phyloP scores from a whole-genome alignment of 345 rosid species.

The Bruguiera sexangula region DNA sequence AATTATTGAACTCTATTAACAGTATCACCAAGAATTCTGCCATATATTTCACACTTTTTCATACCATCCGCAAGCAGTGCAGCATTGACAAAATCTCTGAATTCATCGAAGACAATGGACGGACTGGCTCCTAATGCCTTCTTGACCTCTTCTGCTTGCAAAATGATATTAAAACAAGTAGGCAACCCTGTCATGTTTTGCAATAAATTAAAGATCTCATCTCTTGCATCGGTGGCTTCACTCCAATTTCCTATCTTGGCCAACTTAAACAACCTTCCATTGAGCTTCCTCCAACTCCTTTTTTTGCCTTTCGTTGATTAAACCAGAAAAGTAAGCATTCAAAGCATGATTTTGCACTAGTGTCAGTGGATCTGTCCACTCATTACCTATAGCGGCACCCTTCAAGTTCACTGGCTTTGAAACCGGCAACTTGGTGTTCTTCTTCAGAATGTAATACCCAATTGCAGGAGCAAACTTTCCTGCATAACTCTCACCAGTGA shows the following conservation, averaged over 20 bases:
- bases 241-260: conserved; percentile 48
- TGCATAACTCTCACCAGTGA: conserved; percentile 75
- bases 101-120: not conserved
- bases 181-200: conserved; percentile 64
- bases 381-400: conserved; percentile 74
- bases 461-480: conserved; percentile 72
- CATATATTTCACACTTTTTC: conserved; percentile 13
- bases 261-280: conserved; percentile 34
- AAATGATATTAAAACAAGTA: conserved; percentile 27
- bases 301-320: conserved; percentile 62
- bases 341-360: conserved; percentile 53
- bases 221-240: conserved; percentile 52
- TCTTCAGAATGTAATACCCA: conserved; percentile 57
- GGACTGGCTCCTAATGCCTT: not conserved
- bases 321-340: conserved; percentile 52
- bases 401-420: conserved; percentile 39
- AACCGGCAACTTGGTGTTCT: conserved; percentile 29
- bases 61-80: conserved; percentile 8
- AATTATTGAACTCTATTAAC: too few relatives aligned
- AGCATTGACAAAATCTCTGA: not conserved
- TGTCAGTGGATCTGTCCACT: conserved; percentile 61
- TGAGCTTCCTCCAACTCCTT: conserved; percentile 52
- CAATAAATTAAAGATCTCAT: conserved; percentile 26
- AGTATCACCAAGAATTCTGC: conserved; percentile 39
- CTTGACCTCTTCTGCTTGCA: conserved; percentile 20